Evolutionary conservation across 2,329 filamentous ascomycete genomes (phyloP).

Genomic region (Aspergillus quadricinctus): DNA sequence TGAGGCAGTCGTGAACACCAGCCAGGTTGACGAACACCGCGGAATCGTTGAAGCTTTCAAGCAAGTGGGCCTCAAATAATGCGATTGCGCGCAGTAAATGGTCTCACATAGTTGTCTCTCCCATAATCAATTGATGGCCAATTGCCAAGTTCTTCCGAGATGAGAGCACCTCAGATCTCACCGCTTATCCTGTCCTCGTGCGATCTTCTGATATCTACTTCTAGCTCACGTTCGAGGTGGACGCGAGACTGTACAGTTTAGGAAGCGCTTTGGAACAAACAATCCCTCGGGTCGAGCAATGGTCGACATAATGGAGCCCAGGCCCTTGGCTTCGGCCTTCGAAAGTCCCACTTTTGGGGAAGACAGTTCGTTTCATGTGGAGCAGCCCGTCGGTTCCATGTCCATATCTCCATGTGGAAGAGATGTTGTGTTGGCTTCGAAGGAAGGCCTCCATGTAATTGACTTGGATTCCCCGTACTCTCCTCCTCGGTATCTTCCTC

Average conservation of each 20-base stretch:
- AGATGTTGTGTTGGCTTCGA: conserved; percentile 86
- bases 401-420: conserved; percentile 88
- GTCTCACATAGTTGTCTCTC: not conserved
- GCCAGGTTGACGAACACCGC: not conserved
- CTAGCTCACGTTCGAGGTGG: not conserved
- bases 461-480: conserved; percentile 88
- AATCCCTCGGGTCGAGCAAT: conserved; percentile 19
- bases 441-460: conserved; percentile 84
- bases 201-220: not conserved
- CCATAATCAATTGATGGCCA: conserved; percentile 3
- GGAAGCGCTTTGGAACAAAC: conserved; percentile 1
- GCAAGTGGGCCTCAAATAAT: conserved; percentile 3
- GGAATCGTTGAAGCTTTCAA: not conserved
- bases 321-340: conserved; percentile 54
- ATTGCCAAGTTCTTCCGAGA: conserved; percentile 9
- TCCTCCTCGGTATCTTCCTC: conserved; percentile 76
- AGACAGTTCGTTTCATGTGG: conserved; percentile 78
- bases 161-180: conserved; percentile 7
- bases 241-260: not conserved
- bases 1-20: not conserved
- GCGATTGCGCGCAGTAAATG: conserved; percentile 12
- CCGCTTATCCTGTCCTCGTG: not conserved
- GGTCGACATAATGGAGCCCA: conserved; percentile 34
- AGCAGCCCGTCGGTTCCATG: conserved; percentile 76
- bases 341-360: conserved; percentile 85